Evolutionary conservation across 257 asterid species (phyloP).

Genomic region (Ocimum tenuiflorum): DNA sequence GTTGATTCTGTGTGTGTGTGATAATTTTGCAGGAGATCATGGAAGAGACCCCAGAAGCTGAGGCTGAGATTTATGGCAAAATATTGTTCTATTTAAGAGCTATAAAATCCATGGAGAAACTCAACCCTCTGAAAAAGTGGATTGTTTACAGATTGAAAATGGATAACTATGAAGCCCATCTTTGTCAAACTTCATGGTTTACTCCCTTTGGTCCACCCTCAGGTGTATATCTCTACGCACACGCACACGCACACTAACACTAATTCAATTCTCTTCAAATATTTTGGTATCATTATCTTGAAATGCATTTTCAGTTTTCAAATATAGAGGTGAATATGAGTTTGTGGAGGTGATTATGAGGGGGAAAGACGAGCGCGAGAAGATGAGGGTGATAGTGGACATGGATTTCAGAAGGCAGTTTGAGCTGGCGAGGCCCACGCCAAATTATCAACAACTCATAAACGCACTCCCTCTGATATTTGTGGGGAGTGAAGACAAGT

Average conservation of each 20-base stretch:
- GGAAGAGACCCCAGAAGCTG: constrained; percentile 37
- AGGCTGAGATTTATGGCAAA: constrained; percentile 39
- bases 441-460: constrained; percentile 33
- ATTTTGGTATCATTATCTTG: background rate
- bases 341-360: constrained; percentile 51
- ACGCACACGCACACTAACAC: background rate
- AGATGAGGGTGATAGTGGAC: constrained; percentile 43
- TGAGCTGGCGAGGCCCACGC: constrained; percentile 46
- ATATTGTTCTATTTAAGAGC: constrained; percentile 33
- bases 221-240: constrained; percentile 19
- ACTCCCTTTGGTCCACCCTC: constrained; percentile 36
- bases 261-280: no score
- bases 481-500: constrained; percentile 48
- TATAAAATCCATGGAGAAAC: constrained; percentile 19
- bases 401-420: constrained; percentile 49
- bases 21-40: constrained; percentile 34
- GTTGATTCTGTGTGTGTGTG: background rate
- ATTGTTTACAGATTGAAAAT: constrained; percentile 37
- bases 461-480: constrained; percentile 46
- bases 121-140: constrained; percentile 33
- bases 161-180: constrained; percentile 48
- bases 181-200: constrained; percentile 51
- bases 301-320: constrained; percentile 20
- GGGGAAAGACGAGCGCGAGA: constrained; percentile 16
- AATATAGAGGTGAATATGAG: constrained; percentile 38